A percentile compares a stretch with the other conserved stretches of the same genome.
phyloP scores from a whole-genome alignment of 495 filamentous ascomycete genomes.

The Melanomma pulvis-pyrius region DNA sequence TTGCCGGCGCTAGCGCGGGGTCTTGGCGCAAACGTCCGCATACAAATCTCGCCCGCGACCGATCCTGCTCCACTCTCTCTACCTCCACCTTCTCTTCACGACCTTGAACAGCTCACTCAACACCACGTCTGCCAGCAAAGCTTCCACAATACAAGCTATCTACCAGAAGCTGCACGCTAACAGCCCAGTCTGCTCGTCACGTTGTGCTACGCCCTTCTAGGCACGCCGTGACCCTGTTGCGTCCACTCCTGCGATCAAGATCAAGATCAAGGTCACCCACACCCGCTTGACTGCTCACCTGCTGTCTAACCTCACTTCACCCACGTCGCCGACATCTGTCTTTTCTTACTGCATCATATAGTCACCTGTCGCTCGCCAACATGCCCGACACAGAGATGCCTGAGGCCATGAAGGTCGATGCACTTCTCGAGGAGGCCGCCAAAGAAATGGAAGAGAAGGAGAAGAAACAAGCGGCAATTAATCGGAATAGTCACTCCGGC shows the following conservation, averaged over 20 bases:
- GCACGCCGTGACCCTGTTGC: constrained; percentile 4
- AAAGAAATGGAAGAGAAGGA: not conserved
- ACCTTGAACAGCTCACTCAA: not conserved
- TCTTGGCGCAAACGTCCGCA: not conserved
- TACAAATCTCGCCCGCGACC: not conserved
- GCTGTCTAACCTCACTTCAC: not conserved
- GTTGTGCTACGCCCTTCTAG: not conserved
- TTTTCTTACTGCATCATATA: not conserved
- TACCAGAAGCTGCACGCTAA: not conserved
- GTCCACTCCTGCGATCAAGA: not conserved
- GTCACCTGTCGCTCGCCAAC: not conserved
- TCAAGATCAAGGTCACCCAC: not conserved
- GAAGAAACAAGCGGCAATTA: not conserved
- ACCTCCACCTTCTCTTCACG: not conserved
- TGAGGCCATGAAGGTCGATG: constrained; percentile 8
- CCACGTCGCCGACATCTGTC: not conserved
- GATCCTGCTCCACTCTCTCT: not conserved
- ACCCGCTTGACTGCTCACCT: not conserved
- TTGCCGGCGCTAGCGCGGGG: not conserved
- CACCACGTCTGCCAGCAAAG: not conserved
- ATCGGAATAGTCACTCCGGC: not conserved
- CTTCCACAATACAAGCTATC: not conserved
- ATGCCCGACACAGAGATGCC: not conserved
- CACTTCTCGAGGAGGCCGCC: constrained; percentile 1
- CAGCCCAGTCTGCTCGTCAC: constrained; percentile 4